Conservation (phyloP, 1,139 yeast genomes). For the Zygoascus hellenicus region DNA sequence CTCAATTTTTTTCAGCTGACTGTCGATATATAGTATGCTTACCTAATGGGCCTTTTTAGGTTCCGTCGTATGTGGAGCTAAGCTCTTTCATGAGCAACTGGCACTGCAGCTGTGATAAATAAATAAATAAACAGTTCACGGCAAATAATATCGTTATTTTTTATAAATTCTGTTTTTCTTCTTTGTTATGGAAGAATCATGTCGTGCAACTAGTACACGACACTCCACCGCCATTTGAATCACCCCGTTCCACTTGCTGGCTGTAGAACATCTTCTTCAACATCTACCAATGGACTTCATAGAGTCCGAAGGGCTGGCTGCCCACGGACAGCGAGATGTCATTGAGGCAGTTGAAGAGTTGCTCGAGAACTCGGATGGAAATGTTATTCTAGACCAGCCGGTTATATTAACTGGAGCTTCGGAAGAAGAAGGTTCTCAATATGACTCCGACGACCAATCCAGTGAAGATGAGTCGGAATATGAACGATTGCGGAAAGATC, state of each 20-base stretch:
- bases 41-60: too few species aligned
- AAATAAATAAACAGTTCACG: too few species aligned
- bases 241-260: background rate
- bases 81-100: too few species aligned
- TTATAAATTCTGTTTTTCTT: too few species aligned
- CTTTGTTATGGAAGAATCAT: too few species aligned
- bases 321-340: background rate
- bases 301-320: background rate
- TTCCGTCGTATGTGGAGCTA: too few species aligned
- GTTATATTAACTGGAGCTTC: background rate
- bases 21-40: too few species aligned
- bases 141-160: too few species aligned
- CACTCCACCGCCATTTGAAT: background rate
- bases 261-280: background rate
- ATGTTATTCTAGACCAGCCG: background rate
- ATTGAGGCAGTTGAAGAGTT: background rate
- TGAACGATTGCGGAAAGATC: conserved; percentile 11
- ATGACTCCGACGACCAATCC: conserved; percentile 6
- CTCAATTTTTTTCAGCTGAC: too few species aligned
- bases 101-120: too few species aligned
- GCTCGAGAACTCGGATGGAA: background rate
- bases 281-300: conserved; percentile 2
- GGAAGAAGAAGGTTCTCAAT: background rate
- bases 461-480: conserved; percentile 16
- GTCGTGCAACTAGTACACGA: too few species aligned